These are phyloP conservation scores for Sporobolomyces phaffii DNA, from an alignment of 768 basidiomycete genomes.

Conservation along the genomic window DNA sequence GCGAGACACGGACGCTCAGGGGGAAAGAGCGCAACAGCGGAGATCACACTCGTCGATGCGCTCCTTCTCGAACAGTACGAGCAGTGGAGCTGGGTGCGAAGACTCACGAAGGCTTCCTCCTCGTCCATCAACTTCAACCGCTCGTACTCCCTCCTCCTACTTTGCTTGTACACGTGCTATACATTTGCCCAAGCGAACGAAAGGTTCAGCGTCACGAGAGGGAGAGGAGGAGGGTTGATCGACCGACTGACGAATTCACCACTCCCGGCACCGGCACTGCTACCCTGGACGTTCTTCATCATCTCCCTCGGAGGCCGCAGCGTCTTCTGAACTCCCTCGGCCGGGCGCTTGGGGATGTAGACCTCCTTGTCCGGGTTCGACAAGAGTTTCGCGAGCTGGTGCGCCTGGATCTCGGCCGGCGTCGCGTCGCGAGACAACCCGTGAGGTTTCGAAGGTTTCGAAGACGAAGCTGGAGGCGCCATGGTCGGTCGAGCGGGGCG, in stretches of 20 bases:
- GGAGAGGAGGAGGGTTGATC: not conserved
- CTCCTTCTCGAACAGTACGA: too few relatives aligned
- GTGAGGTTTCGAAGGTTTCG: not conserved
- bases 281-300: conserved; percentile 99
- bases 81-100: too few relatives aligned
- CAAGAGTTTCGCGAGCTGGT: conserved; percentile 77
- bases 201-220: too few relatives aligned
- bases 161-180: conserved; percentile 97
- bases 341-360: conserved; percentile 65
- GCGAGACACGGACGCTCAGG: too few relatives aligned
- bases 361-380: conserved; percentile 81
- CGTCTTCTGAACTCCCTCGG: conserved; percentile 59
- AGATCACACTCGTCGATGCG: too few relatives aligned
- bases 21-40: too few relatives aligned
- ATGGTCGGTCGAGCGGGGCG: too few relatives aligned
- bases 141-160: conserved; percentile 89
- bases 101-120: conserved; percentile 62
- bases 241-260: conserved; percentile 51
- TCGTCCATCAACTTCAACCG: conserved; percentile 86
- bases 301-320: conserved; percentile 69
- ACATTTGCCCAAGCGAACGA: too few relatives aligned
- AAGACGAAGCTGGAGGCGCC: not conserved
- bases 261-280: conserved; percentile 91
- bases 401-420: conserved; percentile 53
- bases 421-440: conserved; percentile 12